Percentiles rank a stretch among this genome's conserved stretches.
These are phyloP conservation scores for Chaetomium fimeti DNA, from an alignment of 495 filamentous ascomycete genomes.

Conservation along the genomic window DNA sequence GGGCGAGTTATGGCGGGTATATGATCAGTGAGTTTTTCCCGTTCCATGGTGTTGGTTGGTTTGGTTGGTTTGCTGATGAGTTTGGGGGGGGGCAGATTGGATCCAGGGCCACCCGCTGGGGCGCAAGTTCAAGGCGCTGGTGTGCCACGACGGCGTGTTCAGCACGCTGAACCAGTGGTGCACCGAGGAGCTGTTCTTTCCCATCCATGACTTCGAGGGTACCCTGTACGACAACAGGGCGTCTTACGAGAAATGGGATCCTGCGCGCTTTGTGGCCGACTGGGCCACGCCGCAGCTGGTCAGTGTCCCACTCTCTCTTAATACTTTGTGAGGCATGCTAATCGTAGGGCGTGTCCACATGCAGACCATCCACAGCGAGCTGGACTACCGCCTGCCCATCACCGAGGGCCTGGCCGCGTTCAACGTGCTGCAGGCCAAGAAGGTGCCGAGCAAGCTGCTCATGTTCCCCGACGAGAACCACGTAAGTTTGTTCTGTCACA, in stretches of 20 bases:
- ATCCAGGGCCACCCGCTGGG: constrained; percentile 67
- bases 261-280: constrained; percentile 57
- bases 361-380: constrained; percentile 80
- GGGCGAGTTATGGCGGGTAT: constrained; percentile 84
- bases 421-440: constrained; percentile 76
- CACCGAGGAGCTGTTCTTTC: constrained; percentile 88
- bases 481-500: constrained; percentile 38
- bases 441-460: constrained; percentile 69
- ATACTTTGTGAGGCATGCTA: no score
- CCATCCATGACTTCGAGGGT: constrained; percentile 77
- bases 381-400: constrained; percentile 87
- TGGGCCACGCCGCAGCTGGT: constrained; percentile 83
- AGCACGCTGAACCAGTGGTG: constrained; percentile 70
- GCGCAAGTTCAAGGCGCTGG: constrained; percentile 83
- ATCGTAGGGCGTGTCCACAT: no score
- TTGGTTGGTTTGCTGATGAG: constrained; percentile 1
- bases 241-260: constrained; percentile 81
- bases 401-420: constrained; percentile 82
- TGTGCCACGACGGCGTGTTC: constrained; percentile 89
- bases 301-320: constrained; percentile 18
- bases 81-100: constrained; percentile 56
- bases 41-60: no score
- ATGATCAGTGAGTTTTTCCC: constrained; percentile 64
- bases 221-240: constrained; percentile 70
- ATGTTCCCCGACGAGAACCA: constrained; percentile 82